These are phyloP conservation scores for Trichothecium roseum DNA, from an alignment of 2,329 filamentous ascomycete genomes.

Conservation along the genomic window DNA sequence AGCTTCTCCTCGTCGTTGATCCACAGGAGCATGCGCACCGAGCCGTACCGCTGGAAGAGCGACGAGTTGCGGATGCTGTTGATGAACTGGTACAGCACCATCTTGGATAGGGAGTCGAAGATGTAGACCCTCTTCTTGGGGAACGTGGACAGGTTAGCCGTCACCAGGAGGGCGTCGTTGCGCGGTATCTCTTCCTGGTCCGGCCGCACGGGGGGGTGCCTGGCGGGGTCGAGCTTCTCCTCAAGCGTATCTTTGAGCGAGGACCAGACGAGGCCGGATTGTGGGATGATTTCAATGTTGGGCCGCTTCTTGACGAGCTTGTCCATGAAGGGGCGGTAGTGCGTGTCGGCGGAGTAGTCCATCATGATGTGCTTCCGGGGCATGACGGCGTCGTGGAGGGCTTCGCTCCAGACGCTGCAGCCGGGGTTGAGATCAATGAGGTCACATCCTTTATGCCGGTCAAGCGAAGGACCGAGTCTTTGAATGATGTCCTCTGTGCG, in stretches of 20 bases:
- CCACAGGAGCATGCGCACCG: conserved; percentile 73
- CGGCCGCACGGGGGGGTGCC: not conserved
- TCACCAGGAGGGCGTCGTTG: conserved; percentile 66
- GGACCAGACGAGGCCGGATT: conserved; percentile 48
- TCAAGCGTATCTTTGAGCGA: conserved; percentile 45
- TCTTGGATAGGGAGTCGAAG: conserved; percentile 45
- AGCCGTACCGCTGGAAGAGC: conserved; percentile 65
- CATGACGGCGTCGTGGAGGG: conserved; percentile 62
- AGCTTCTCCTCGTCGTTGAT: conserved; percentile 49
- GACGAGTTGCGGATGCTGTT: conserved; percentile 44
- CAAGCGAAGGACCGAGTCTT: conserved; percentile 59
- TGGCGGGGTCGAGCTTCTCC: conserved; percentile 30
- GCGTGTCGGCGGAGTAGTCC: conserved; percentile 55
- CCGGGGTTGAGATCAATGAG: conserved; percentile 83
- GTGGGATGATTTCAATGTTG: conserved; percentile 39
- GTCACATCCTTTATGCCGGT: conserved; percentile 66
- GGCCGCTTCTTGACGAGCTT: conserved; percentile 30
- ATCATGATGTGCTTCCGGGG: conserved; percentile 77
- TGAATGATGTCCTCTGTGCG: conserved; percentile 56
- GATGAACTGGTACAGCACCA: conserved; percentile 54
- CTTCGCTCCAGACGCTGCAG: conserved; percentile 64
- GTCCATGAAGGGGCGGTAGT: conserved; percentile 54
- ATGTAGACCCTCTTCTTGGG: conserved; percentile 37
- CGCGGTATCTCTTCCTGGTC: conserved; percentile 29
- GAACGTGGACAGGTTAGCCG: conserved; percentile 53